These are phyloP conservation scores for Ceratocystis ficicola DNA, from an alignment of 2,329 filamentous ascomycete genomes.

Conservation along the genomic window DNA sequence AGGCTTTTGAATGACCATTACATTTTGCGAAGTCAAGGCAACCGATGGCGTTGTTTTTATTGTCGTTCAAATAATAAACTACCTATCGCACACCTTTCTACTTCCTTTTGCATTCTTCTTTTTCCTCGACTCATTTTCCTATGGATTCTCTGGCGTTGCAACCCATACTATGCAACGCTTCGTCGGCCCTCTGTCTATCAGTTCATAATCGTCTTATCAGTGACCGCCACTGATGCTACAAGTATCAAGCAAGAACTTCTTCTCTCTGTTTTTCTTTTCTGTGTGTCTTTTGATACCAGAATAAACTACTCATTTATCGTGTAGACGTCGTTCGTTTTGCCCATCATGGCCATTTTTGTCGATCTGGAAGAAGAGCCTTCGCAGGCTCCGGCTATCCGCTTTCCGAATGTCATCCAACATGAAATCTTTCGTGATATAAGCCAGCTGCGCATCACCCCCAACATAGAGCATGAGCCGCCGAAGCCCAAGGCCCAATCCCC, in stretches of 20 bases:
- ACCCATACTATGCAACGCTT: neutral
- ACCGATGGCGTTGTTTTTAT: neutral
- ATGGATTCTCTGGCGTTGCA: neutral
- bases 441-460: slow-evolving; percentile 12
- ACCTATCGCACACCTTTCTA: neutral
- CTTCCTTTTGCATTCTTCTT: neutral
- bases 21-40: neutral
- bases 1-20: neutral
- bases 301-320: neutral
- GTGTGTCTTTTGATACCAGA: neutral
- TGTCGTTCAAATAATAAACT: neutral
- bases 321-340: neutral
- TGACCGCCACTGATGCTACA: neutral
- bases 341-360: slow-evolving; percentile 25
- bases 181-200: neutral
- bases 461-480: neutral
- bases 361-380: slow-evolving; percentile 25
- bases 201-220: slow-evolving; percentile 8
- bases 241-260: neutral
- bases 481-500: neutral
- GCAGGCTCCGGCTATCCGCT: slow-evolving; percentile 19
- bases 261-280: neutral
- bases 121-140: neutral
- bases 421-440: slow-evolving; percentile 17
- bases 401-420: slow-evolving; percentile 15